Conservation (phyloP, 257 asterid species). For the Primulina huaijiensis region DNA sequence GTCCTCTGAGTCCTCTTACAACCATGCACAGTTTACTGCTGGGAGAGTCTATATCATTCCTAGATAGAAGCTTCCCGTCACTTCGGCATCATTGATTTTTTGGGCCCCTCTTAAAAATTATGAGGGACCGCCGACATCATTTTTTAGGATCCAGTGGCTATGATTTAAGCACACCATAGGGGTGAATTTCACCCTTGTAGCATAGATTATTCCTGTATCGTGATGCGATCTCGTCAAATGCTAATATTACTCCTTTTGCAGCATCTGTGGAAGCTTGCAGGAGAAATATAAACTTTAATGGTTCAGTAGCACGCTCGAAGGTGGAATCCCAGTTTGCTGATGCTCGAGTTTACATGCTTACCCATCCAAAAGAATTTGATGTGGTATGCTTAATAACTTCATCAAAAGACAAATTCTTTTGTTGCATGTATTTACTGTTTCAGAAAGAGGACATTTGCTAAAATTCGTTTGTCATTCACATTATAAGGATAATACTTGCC, state of each 20-base stretch:
- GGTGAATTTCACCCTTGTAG: too few species aligned
- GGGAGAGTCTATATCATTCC: too few species aligned
- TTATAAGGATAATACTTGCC: background rate
- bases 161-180: too few species aligned
- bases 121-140: too few species aligned
- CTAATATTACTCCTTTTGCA: conserved; percentile 39
- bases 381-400: conserved; percentile 51
- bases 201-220: background rate
- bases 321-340: conserved; percentile 88
- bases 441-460: conserved; percentile 5
- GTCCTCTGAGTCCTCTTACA: background rate
- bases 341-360: conserved; percentile 93
- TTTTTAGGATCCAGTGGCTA: too few species aligned
- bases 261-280: conserved; percentile 90
- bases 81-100: too few species aligned
- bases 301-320: conserved; percentile 76
- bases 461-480: conserved; percentile 16
- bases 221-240: background rate
- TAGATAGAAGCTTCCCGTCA: too few species aligned
- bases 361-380: conserved; percentile 95
- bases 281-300: conserved; percentile 91
- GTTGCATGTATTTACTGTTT: background rate
- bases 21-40: background rate
- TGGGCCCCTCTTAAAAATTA: too few species aligned
- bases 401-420: conserved; percentile 12